Evolutionary conservation across 257 asterid species (phyloP), one percentile per base, ranked within the genome.

Genomic region (Solanum phureja): DNA sequence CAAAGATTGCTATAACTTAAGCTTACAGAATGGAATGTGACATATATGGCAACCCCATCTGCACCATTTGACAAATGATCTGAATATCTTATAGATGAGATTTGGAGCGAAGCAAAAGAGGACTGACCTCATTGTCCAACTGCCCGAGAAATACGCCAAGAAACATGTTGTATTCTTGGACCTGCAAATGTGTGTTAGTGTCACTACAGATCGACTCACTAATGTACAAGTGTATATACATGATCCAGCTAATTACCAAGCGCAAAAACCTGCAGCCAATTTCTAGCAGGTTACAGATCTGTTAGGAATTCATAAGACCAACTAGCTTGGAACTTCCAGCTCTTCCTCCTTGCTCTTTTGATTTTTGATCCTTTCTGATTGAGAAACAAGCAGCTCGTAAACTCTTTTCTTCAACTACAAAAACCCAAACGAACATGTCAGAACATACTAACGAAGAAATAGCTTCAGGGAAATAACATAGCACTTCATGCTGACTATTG

Each of bases 321-420:
- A 66, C 87, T 85, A 85, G 58, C 81, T 73, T 44, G 76, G 73
- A 83, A 73, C 90, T 88, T 91, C 91, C 73, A 62, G 83, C 34
- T 14, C 86, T 88, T 91, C 95, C 88, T 90, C 91, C 46, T 86
- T 75, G 90, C 88, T 86, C 84, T 83, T 88, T 31, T 44, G 83
- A 89, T 13, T 71, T 85, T 92, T 90, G 83, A 95, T 89, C 91
- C 91, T 93, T 69, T 82, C 89, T 44, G 90, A 92, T 92, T 97
- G 99, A 86, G 95, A 92, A 49, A 89, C 82, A 87, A 95, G 95
- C 87, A 94, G 92, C 88, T 94, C 96, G 84, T 94, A 95, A 89
- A 95, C 99, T 89, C 86, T 93, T 29, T 87, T 64, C 93, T 91
- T 97, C 90, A 95, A 91, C 99, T 95, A 94, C 93, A 90, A 35